Base-by-base conservation (phyloP, 495 filamentous ascomycete genomes). In the Bacidia gigantensis region DNA sequence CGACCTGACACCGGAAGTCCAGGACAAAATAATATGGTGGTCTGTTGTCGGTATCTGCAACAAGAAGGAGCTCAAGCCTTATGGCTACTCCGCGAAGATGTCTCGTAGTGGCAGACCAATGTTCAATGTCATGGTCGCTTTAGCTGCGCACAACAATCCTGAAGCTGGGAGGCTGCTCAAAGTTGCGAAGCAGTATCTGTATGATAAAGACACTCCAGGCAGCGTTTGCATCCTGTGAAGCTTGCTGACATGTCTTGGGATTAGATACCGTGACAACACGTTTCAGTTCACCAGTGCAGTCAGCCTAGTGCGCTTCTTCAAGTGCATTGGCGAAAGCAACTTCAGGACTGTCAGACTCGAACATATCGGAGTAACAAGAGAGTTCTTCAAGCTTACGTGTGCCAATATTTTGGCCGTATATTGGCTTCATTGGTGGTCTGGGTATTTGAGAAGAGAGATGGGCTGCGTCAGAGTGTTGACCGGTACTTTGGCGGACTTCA, bases 231-330 rank as follows among this genome's bases (percentile, higher is more conserved):
- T 12, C 14, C n/a, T 18, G 7, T 21, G 46, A 3, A 24, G 2
- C 14, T 49, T 38, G 25, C 32, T 38, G 26, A 44, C 23, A 17
- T 22, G n/a, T n/a, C n/a, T n/a, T n/a, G n/a, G n/a, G n/a, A n/a
- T n/a, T n/a, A 56, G 53, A 17, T 56, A 58, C 25, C 40, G 24
- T 5, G 3, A 51, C 22, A 58, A 58, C 48, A 14, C 7, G n/a
- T 58, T 58, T 25, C 29, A 25, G 12, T 55, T 58, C 41, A 40
- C 51, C n/a, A 47, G 42, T 39, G 46, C 56, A 17, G 25, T 3
- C 2, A 51, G 47, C 14, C 29, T 58, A 21, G 46, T 58, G 10
- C 29, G 38, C 11, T 58, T 58, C 25, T 24, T 58, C 20, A 50
- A 29, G 14, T 40, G 35, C 24, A 55, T 58, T 18, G 56, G 56